Evolutionary conservation across 441 rosid species (phyloP), one percentile per base, ranked within the genome.

Genomic region (Hura crepitans): DNA sequence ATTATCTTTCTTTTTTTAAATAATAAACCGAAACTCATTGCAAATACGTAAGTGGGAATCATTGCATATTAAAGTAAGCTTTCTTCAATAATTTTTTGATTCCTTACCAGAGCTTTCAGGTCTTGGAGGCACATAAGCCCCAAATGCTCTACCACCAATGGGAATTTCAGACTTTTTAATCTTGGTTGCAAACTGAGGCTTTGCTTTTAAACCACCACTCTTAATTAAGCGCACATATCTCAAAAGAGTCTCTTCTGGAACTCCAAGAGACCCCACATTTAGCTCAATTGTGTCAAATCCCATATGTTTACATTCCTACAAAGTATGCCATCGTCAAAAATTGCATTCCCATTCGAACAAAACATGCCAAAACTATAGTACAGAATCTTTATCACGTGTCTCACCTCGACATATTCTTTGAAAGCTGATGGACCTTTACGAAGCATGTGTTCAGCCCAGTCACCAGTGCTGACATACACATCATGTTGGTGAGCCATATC

Each of bases 241-340:
- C 74, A 94, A 73, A 65, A 94, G 89, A 1, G 86, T 82, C 58
- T 94, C 96, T 74, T 94, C 97, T 1, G 97, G 96, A 71, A 94
- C 62, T 55, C 82, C 93, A 74, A 94, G 95, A 13, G 85, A 86
- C 55, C 82, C 91, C 31, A 75, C 93, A 77, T 91, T 89, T 15
- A 94, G 79, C 87, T 94, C 98, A 11, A 91, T 74, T 1, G 96
- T 86, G 50, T 94, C 98, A 17, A 91, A 91, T 51, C 98, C 98
- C 84, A 91, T 71, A 57, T 74, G 82, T 84, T 89, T 87, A 77
- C 98, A 91, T 71, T 90, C 98, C 98, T 89, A 42, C 23, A 71
- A 37, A 30, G 43, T 25, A 69, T 28, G 65, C 62, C n/a, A 22
- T 57, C n/a, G n/a, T 9, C 7, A 70, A 35, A 23, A n/a, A 53